Evolutionary conservation across 2,329 filamentous ascomycete genomes (phyloP), one percentile per base, ranked within the genome.

Genomic region (Knufia petricola): DNA sequence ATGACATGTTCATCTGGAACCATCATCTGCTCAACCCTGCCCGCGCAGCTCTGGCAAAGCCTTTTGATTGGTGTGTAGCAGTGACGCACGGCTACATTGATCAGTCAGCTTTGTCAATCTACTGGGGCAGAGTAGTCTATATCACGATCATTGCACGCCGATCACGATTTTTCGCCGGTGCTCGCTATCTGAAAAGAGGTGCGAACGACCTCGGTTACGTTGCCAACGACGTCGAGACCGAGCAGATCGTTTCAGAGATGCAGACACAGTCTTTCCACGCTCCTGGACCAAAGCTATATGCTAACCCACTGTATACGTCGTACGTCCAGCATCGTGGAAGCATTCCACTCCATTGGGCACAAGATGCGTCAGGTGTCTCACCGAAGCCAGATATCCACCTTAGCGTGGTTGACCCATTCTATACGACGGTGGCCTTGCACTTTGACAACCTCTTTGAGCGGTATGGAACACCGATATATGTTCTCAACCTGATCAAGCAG

Each of bases 1-100:
- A 95, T 60, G 79, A 84, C 32, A 98, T 98, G 92, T 98, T 98
- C 62, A 85, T 96, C 2, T 98, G 92, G 92, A 98, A 98, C 59
- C 80, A 86, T 57, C 85, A 95, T 64, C 74, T 98, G 3, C 75
- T 98, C 15, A 75, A 83, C 51, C 89, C 92, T 0, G 87, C 84
- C 0, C 72, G 77, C 10, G 68, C 72, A 15, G 76, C 76, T 4
- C 70, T 98, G 32, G 83, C 84, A 54, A 85, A 89, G 58, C 82
- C 87, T 0, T 95, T 87, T 62, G 88, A 96, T 61, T 98, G 92
- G 92, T 98, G 90, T 64, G 77, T 94, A 20, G 89, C 92, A 0
- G 85, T 96, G 50, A 90, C 95, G 38, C 90, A 98, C 64, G 92
- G 92, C 2, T 96, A 94, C 64, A 87, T 98, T 54, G 87, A 95